Evolutionary conservation across 805 yeast species (phyloP), one percentile per base, ranked within the genome.

Genomic region (Wickerhamiella australiensis): DNA sequence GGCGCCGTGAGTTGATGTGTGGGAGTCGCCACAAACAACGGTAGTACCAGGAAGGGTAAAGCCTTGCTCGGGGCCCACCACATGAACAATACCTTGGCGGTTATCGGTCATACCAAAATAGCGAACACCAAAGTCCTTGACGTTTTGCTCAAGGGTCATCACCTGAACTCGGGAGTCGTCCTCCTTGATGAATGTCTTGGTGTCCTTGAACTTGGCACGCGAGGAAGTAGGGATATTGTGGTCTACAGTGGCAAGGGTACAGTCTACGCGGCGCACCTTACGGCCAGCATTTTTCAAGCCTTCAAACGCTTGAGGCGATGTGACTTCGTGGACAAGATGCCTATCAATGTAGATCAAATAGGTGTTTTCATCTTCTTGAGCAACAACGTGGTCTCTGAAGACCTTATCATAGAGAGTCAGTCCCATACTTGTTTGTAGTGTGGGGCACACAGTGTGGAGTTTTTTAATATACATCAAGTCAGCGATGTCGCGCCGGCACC

Each of bases 31-130:
- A 70, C 98, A 92, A 41, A 92, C 99, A 29, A 92, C 96, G 3
- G 98, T 92, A 47, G 97, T 87, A 60, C 98, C 98, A 33, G 98
- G 98, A 48, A 92, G 74, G 31, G 98, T 92, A 71, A 92, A 92
- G 47, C 97, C 98, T 70, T 92, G 97, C 67, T 92, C 98, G 35
- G 98, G 99, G 44, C 98, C 99, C 53, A 92, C 94, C 57, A 92
- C 85, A 67, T 92, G 99, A 50, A 92, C 98, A 64, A 92, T 92
- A 60, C 99, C 98, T 70, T 92, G 99, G 68, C 97, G 80, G 55
- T 75, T 75, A 68, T 90, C 97, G 52, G 80, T 75, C 94, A 92
- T 85, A 58, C 98, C 98, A 56, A 90, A 88, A 65, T 81, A 92
- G 12, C 95, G 82, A 35, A 92, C 82, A 59, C 78, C 90, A 61